Conservation (phyloP, 2,329 filamentous ascomycete genomes). For the Chaetomium strumarium region DNA sequence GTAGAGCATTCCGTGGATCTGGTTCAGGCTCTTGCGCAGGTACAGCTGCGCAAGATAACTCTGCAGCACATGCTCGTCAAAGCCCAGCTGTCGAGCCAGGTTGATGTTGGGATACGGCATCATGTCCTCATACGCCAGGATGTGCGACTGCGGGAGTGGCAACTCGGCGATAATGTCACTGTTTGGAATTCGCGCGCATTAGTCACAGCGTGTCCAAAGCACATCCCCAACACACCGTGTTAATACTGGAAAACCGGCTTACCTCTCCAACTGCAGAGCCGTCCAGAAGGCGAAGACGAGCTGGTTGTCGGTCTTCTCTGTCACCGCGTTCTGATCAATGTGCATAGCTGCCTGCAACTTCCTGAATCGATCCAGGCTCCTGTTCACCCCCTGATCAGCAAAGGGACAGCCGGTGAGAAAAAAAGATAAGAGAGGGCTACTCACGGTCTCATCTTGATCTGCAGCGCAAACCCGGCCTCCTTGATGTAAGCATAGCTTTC, state of each 20-base stretch:
- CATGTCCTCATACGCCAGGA: conserved; percentile 55
- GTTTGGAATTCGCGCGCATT: background rate
- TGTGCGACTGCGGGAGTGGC: conserved; percentile 53
- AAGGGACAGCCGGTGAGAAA: background rate
- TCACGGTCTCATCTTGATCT: conserved; percentile 71
- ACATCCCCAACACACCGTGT: background rate
- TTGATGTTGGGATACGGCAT: conserved; percentile 61
- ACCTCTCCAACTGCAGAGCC: conserved; percentile 87
- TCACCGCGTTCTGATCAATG: conserved; percentile 28
- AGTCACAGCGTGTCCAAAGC: too few species aligned
- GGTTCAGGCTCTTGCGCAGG: conserved; percentile 58
- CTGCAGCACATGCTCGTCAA: conserved; percentile 45
- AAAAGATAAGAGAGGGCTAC: conserved; percentile 23
- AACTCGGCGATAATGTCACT: conserved; percentile 92
- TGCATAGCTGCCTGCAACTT: conserved; percentile 32
- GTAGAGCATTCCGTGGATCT: conserved; percentile 54
- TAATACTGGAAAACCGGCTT: conserved; percentile 19
- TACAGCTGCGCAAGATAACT: conserved; percentile 60
- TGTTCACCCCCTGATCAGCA: conserved; percentile 21
- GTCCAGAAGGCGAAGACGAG: conserved; percentile 83
- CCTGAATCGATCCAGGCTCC: conserved; percentile 45
- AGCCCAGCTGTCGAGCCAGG: conserved; percentile 38
- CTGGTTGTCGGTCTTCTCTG: conserved; percentile 52
- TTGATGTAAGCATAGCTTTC: conserved; percentile 68
- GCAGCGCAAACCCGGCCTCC: conserved; percentile 51